These are phyloP conservation scores for Leccinum griseonigrum DNA, from an alignment of 1,284 basidiomycete species.

Conservation along the genomic window DNA sequence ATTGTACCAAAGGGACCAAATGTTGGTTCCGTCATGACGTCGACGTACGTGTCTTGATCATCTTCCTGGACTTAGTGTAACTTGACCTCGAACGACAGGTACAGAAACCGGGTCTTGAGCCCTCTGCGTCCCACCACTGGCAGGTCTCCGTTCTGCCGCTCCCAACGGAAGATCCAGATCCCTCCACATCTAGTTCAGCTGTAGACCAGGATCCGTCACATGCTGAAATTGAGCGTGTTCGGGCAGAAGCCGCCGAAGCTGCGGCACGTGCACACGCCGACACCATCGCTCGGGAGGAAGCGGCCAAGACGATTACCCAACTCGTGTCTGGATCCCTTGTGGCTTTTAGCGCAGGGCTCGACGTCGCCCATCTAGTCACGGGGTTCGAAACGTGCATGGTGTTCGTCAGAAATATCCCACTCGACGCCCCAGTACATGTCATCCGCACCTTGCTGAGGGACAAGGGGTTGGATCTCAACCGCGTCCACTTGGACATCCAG, in stretches of 20 bases:
- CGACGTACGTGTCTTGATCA: slow-evolving; percentile 20
- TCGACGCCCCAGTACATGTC: slow-evolving; percentile 35
- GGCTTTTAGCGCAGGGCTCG: slow-evolving; percentile 46
- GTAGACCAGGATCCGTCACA: not conserved
- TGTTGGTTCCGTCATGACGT: slow-evolving; percentile 27
- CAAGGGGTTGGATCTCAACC: slow-evolving; percentile 35
- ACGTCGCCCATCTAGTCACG: slow-evolving; percentile 39
- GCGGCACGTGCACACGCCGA: slow-evolving; percentile 19
- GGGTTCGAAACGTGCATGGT: slow-evolving; percentile 47
- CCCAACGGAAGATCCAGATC: not conserved
- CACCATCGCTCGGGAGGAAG: slow-evolving; percentile 31
- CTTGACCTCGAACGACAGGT: not conserved
- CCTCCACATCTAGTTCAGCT: not conserved
- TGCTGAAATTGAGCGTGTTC: not conserved
- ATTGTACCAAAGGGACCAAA: slow-evolving; percentile 28
- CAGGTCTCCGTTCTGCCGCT: not conserved
- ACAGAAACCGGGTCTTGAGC: slow-evolving; percentile 5
- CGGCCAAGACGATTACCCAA: slow-evolving; percentile 38
- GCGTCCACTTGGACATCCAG: slow-evolving; percentile 35
- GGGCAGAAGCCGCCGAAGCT: slow-evolving; percentile 6
- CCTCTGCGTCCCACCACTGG: slow-evolving; percentile 1
- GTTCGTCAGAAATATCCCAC: slow-evolving; percentile 42
- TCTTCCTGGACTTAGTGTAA: not conserved
- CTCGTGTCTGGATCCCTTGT: slow-evolving; percentile 48
- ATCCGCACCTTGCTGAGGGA: slow-evolving; percentile 38